Evolutionary conservation across 2,329 filamentous ascomycete genomes (phyloP).

Genomic region (Aureobasidium pullulans): DNA sequence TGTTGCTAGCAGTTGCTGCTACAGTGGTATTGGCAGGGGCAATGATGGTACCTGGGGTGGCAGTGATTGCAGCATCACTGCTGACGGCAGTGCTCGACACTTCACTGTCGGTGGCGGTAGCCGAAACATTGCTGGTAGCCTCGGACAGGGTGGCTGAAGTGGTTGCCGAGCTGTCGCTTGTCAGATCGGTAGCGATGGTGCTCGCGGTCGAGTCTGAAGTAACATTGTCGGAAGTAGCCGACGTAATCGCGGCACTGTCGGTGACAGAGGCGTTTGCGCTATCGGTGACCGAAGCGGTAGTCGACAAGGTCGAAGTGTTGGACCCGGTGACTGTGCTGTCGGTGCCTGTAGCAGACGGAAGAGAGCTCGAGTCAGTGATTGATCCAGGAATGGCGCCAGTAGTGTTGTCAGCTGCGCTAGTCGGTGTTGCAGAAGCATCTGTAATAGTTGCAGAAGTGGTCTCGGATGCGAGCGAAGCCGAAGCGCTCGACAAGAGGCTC

Average conservation of each 20-base stretch:
- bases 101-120: not conserved
- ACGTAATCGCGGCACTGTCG: not conserved
- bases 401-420: not conserved
- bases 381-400: constrained; percentile 4
- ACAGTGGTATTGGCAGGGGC: constrained; percentile 1
- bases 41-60: constrained; percentile 2
- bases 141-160: not conserved
- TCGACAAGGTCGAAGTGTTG: not conserved
- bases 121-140: not conserved
- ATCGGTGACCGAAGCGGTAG: not conserved
- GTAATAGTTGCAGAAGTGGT: constrained; percentile 13
- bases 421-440: constrained; percentile 4
- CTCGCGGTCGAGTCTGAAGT: not conserved
- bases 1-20: not conserved
- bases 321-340: not conserved
- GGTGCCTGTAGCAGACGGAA: not conserved
- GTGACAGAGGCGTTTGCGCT: not conserved
- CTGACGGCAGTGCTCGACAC: not conserved
- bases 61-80: not conserved
- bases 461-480: constrained; percentile 21
- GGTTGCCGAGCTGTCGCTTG: not conserved
- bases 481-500: constrained; percentile 25
- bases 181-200: not conserved
- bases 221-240: not conserved
- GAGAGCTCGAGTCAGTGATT: not conserved